These are phyloP conservation scores for Aspergillus ochraceoroseus DNA, from an alignment of 2,329 filamentous ascomycete species.

Conservation along the genomic window DNA sequence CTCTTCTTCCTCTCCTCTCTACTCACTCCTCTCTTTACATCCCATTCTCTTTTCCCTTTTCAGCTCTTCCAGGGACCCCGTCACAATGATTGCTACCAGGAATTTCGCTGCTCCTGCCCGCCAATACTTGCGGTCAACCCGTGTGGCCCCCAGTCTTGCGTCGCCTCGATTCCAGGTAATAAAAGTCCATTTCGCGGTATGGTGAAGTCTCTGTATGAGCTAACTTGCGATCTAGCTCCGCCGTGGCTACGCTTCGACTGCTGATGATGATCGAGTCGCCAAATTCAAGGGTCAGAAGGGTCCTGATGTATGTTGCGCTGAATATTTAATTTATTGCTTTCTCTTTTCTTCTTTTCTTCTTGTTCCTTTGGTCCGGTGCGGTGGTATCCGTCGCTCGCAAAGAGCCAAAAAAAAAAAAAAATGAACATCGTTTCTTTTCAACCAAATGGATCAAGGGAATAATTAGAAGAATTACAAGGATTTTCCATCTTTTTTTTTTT, in stretches of 20 bases:
- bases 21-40: conserved; percentile 13
- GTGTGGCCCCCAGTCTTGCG: conserved; percentile 45
- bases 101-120: conserved; percentile 70
- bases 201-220: conserved; percentile 12
- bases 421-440: no score
- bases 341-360: conserved; percentile 25
- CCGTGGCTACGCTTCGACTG: conserved; percentile 57
- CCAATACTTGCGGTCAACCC: conserved; percentile 69
- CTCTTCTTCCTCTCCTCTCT: conserved; percentile 19
- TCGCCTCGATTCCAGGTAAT: conserved; percentile 56
- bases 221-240: conserved; percentile 44
- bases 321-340: conserved; percentile 17
- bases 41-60: conserved; percentile 17
- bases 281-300: conserved; percentile 91
- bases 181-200: conserved; percentile 18
- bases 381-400: conserved; percentile 22
- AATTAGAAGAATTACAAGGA: no score
- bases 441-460: no score
- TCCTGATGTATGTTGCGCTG: conserved; percentile 63
- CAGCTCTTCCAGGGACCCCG: conserved; percentile 22
- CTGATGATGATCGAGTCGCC: conserved; percentile 66
- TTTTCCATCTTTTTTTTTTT: no score
- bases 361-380: conserved; percentile 27
- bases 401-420: conserved; percentile 3
- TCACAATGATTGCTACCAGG: conserved; percentile 77